phyloP scores from a whole-genome alignment of 305 asterid species.

The Stenogyne calaminthoides region DNA sequence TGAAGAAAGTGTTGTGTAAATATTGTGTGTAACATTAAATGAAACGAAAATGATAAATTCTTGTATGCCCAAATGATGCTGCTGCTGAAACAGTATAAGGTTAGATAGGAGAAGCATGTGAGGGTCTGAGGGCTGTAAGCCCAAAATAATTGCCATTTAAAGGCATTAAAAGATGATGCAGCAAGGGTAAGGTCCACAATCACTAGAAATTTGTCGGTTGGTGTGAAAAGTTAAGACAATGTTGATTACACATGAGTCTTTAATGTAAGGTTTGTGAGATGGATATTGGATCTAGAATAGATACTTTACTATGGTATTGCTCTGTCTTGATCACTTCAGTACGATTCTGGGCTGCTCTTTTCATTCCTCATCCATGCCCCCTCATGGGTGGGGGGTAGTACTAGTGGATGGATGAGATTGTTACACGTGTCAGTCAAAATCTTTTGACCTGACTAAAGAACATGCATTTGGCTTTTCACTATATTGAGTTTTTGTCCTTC shows the following conservation, averaged over 20 bases:
- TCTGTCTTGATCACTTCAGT: slow-evolving; percentile 3
- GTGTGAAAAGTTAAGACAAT: slow-evolving; percentile 21
- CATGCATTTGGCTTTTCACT: too few species aligned
- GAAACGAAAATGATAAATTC: not conserved
- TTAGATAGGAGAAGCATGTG: slow-evolving; percentile 28
- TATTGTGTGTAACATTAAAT: not conserved
- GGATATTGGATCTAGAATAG: slow-evolving; percentile 23
- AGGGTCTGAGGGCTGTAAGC: slow-evolving; percentile 20
- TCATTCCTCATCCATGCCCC: too few species aligned
- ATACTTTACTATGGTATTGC: not conserved
- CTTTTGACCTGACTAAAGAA: too few species aligned
- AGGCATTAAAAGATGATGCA: too few species aligned
- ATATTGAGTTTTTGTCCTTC: too few species aligned
- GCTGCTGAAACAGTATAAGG: not conserved
- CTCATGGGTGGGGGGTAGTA: too few species aligned
- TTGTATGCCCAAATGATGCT: not conserved
- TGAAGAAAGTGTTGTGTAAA: slow-evolving; percentile 11
- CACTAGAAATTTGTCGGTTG: slow-evolving; percentile 45
- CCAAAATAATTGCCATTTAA: too few species aligned
- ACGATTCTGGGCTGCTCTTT: slow-evolving; percentile 13
- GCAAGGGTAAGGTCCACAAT: too few species aligned
- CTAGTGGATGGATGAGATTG: too few species aligned
- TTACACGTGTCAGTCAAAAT: too few species aligned
- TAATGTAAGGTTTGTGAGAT: slow-evolving; percentile 16
- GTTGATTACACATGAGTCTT: slow-evolving; percentile 25